Evolutionary conservation across 225 moss, liverwort and hornwort genomes (phyloP).

Genomic region (Lunularia cruciata): DNA sequence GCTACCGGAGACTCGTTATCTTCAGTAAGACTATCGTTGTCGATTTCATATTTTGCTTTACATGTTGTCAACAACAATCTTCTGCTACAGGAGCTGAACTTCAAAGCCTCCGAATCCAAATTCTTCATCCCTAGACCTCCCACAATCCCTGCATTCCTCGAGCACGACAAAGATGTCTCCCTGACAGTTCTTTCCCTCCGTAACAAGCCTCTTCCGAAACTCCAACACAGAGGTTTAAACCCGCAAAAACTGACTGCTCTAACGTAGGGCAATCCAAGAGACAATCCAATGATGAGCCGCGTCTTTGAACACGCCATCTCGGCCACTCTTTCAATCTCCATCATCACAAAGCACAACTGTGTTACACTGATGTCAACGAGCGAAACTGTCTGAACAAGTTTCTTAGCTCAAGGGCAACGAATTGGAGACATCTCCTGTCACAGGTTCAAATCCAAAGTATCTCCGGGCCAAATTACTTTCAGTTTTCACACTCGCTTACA

Average conservation of each 20-base stretch:
- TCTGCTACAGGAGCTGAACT: background rate
- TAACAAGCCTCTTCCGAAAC: background rate
- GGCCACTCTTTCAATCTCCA: background rate
- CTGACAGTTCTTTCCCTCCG: background rate
- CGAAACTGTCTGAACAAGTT: too few relatives aligned
- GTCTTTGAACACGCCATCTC: background rate
- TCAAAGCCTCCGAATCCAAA: background rate
- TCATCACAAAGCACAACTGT: too few relatives aligned
- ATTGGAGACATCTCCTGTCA: too few relatives aligned
- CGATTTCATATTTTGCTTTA: background rate
- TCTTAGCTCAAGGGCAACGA: too few relatives aligned
- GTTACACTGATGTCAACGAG: too few relatives aligned
- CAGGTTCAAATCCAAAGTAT: background rate
- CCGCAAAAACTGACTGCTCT: too few relatives aligned
- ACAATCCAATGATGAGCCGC: background rate
- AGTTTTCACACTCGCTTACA: too few relatives aligned
- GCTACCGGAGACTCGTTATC: constrained; percentile 25
- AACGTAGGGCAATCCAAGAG: background rate
- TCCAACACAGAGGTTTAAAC: too few relatives aligned
- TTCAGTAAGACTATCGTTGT: background rate
- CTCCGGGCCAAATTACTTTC: background rate
- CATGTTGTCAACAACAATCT: background rate
- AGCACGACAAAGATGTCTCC: background rate
- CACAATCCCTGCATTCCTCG: background rate
- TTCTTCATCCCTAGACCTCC: background rate